Percentiles rank a stretch among this genome's conserved stretches.
Conservation (phyloP, 192 early-diverging fungal species). For the Podila horticola region DNA sequence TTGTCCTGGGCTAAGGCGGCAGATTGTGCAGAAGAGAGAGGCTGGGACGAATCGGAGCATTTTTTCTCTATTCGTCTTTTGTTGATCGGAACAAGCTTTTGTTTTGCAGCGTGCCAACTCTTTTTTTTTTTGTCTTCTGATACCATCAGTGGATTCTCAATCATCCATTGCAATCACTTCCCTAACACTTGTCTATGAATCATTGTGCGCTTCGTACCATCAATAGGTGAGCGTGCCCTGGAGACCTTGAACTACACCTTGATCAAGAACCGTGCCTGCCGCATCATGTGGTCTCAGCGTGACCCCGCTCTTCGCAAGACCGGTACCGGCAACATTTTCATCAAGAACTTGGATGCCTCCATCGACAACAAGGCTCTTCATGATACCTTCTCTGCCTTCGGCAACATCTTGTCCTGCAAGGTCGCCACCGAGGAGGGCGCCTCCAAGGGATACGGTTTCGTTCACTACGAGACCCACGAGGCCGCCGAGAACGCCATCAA, state of each 20-base stretch:
- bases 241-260: slow-evolving; percentile 95
- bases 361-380: slow-evolving; percentile 99
- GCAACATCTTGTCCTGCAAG: slow-evolving; percentile 97
- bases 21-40: too few relatives aligned
- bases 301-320: slow-evolving; percentile 92
- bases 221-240: slow-evolving; percentile 86
- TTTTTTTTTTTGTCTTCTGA: too few relatives aligned
- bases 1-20: too few relatives aligned
- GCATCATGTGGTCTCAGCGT: slow-evolving; percentile 99
- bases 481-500: slow-evolving; percentile 95
- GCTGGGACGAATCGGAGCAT: too few relatives aligned
- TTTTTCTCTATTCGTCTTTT: too few relatives aligned
- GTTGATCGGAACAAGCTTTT: too few relatives aligned
- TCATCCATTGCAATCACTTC: too few relatives aligned
- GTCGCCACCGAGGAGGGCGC: slow-evolving; percentile 87
- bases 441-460: slow-evolving; percentile 97
- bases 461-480: slow-evolving; percentile 97
- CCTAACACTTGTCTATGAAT: not conserved
- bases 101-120: too few relatives aligned
- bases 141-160: too few relatives aligned
- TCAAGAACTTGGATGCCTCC: slow-evolving; percentile 97
- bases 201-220: slow-evolving; percentile 9
- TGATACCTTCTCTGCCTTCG: slow-evolving; percentile 98
- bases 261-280: slow-evolving; percentile 94
- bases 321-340: slow-evolving; percentile 98